Evolutionary conservation across 345 rosid genomes (phyloP), one percentile per base, ranked within the genome.

Genomic region (Passiflora organensis): DNA sequence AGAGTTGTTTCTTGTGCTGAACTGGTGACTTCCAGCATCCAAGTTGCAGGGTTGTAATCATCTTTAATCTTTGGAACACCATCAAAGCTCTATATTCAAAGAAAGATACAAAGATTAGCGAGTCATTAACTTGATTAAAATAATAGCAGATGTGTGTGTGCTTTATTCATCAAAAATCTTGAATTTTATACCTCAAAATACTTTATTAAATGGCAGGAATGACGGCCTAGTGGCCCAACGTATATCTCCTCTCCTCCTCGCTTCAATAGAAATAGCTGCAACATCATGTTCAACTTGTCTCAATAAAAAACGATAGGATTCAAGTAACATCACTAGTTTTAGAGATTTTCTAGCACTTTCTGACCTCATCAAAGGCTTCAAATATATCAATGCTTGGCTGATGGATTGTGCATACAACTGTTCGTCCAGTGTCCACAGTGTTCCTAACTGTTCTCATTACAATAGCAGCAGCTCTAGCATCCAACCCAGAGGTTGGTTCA

Each of bases 401-500:
- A 76, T 91, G 96, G 55, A 91, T 91, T 32, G 96, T 91, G 80
- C 97, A 91, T 3, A 90, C 89, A 11, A 90, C 97, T 0, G 95
- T 90, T 74, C 97, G 75, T 43, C 97, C 94, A 0, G 95, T 90
- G 67, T 90, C 95, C 9, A 90, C 97, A 1, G 97, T 90, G 78
- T 84, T 90, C 75, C 96, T 78, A 21, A 91, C 95, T 0, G 95
- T 77, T 64, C 97, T 79, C 97, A 91, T 85, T n/a, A 91, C 96
- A 46, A 87, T 87, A 25, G 97, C 96, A 44, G 97, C 96, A 60
- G 96, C 97, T 72, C 97, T 72, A 39, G 97, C 97, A 70, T 91
- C 97, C 21, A 91, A 76, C n/a, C 97, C 97, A 38, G 97, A 91
- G 58, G 97, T 91, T 58, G 96, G 97, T 64, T 91, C 96, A 16